Evolutionary conservation across 768 basidiomycete genomes (phyloP).

Genomic region (Termitomyces sp.): DNA sequence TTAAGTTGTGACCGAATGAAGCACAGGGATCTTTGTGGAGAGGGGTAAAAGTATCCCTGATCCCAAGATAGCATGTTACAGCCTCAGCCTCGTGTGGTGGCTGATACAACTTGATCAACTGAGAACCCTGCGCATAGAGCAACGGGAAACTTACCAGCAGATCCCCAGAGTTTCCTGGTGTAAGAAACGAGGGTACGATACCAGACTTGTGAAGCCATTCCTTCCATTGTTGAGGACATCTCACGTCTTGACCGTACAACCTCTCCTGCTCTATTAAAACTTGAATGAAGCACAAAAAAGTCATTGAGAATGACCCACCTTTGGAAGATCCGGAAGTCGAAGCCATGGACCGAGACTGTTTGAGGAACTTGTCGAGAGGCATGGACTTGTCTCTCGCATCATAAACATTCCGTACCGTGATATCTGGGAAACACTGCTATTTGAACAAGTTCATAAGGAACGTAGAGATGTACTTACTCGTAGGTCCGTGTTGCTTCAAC

Average conservation of each 20-base stretch:
- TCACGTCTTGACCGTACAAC: conserved; percentile 74
- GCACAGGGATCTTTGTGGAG: conserved; percentile 84
- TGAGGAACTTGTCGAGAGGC: conserved; percentile 50
- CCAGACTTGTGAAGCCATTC: conserved; percentile 47
- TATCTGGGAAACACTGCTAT: conserved; percentile 38
- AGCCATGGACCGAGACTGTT: conserved; percentile 31
- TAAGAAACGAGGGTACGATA: conserved; percentile 50
- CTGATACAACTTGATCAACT: conserved; percentile 20
- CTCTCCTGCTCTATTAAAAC: conserved; percentile 47
- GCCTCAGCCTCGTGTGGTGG: conserved; percentile 53
- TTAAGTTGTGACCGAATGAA: conserved; percentile 84
- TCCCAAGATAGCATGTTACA: conserved; percentile 81
- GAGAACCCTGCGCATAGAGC: background rate
- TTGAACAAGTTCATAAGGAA: background rate
- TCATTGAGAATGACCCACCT: conserved; percentile 27
- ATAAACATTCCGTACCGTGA: conserved; percentile 64
- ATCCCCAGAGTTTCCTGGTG: conserved; percentile 53
- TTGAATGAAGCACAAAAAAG: background rate
- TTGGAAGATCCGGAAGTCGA: conserved; percentile 30
- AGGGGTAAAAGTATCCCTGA: conserved; percentile 80
- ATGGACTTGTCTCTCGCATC: conserved; percentile 51
- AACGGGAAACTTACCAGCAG: conserved; percentile 38
- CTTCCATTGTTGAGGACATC: conserved; percentile 67
- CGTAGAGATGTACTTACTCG: conserved; percentile 13
- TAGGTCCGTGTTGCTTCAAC: conserved; percentile 36